Percentiles rank a stretch among this genome's conserved stretches.
Evolutionary conservation across 805 yeast species (phyloP).

Genomic region (Metschnikowia sp.): DNA sequence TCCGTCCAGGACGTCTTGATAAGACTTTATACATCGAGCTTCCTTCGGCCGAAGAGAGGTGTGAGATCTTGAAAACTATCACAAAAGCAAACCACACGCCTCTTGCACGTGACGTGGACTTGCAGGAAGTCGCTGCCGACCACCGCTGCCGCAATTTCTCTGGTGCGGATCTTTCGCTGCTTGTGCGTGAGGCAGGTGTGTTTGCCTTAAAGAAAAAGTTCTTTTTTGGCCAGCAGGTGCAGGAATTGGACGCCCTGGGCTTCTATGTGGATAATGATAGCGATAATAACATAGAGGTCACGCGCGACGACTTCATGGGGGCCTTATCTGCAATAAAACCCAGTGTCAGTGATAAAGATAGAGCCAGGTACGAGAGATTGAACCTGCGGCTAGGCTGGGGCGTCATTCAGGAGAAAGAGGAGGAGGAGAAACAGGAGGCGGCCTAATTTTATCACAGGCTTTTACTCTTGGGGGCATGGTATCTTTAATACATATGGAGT

Average conservation of each 20-base stretch:
- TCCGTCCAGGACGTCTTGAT: constrained; percentile 94
- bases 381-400: constrained; percentile 78
- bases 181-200: constrained; percentile 93
- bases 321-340: constrained; percentile 82
- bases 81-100: constrained; percentile 76
- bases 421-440: constrained; percentile 1
- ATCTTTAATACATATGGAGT: too few relatives aligned
- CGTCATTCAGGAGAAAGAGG: constrained; percentile 32
- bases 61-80: constrained; percentile 77
- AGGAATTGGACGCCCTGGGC: constrained; percentile 37
- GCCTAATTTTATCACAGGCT: neutral
- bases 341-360: constrained; percentile 83
- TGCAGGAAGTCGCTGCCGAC: constrained; percentile 62
- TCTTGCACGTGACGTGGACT: constrained; percentile 56
- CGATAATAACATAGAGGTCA: constrained; percentile 49
- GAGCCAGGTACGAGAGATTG: constrained; percentile 69
- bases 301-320: constrained; percentile 57
- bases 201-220: constrained; percentile 75
- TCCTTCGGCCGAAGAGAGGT: constrained; percentile 74
- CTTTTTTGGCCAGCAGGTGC: constrained; percentile 43
- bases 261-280: constrained; percentile 29
- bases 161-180: constrained; percentile 93
- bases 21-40: constrained; percentile 88
- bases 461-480: too few relatives aligned
- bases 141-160: constrained; percentile 84